phyloP scores from a whole-genome alignment of 768 basidiomycete species.

The Xerocomellus dryophilus region DNA sequence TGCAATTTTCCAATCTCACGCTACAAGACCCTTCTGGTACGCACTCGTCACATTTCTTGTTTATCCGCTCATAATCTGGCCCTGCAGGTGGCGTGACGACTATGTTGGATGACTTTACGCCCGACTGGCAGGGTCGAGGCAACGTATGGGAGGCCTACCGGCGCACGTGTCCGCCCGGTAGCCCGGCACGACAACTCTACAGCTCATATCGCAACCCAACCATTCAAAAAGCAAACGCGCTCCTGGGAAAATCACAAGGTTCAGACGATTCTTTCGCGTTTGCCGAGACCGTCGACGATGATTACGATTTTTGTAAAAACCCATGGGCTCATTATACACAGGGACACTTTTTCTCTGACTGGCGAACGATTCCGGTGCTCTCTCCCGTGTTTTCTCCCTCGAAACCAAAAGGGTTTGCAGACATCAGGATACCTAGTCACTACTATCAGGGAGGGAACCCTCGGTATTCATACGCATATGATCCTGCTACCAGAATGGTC shows the following conservation, averaged over 20 bases:
- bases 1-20: conserved; percentile 69
- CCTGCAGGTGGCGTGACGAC: conserved; percentile 47
- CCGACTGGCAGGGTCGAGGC: conserved; percentile 84
- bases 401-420: conserved; percentile 78
- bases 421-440: conserved; percentile 93
- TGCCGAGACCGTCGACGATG: conserved; percentile 53
- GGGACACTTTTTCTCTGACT: conserved; percentile 97
- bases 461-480: conserved; percentile 90
- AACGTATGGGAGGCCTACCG: conserved; percentile 94
- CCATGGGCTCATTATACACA: conserved; percentile 86
- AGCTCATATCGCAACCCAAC: conserved; percentile 62
- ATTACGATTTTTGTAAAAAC: conserved; percentile 72
- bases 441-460: conserved; percentile 88
- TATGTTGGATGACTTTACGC: conserved; percentile 63
- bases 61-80: not conserved
- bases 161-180: conserved; percentile 79
- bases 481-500: conserved; percentile 60
- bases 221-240: conserved; percentile 25
- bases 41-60: not conserved
- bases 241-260: conserved; percentile 24
- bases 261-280: conserved; percentile 64
- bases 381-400: conserved; percentile 95
- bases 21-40: conserved; percentile 34
- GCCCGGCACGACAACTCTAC: conserved; percentile 80
- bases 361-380: conserved; percentile 82